Evolutionary conservation across 2,329 filamentous ascomycete species (phyloP).

Genomic region (Nigrograna mackinnonii): DNA sequence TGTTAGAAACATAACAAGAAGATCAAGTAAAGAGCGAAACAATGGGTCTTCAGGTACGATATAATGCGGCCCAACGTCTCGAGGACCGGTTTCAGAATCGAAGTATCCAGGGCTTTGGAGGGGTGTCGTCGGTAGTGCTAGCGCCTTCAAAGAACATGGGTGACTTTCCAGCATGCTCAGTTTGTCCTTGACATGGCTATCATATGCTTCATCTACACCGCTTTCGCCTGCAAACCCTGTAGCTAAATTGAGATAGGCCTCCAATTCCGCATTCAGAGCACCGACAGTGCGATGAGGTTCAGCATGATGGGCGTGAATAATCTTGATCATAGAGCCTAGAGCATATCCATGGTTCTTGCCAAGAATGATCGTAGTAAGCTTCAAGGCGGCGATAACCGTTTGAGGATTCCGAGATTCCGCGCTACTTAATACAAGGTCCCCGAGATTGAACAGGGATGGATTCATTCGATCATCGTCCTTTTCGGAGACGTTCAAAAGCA

Average conservation of each 20-base stretch:
- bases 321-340: conserved; percentile 73
- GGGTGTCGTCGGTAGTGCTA: conserved; percentile 65
- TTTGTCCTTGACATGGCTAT: conserved; percentile 72
- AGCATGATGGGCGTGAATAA: conserved; percentile 60
- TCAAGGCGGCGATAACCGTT: conserved; percentile 86
- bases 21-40: conserved; percentile 54
- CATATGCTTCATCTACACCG: conserved; percentile 74
- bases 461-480: conserved; percentile 76
- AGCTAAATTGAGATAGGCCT: conserved; percentile 71
- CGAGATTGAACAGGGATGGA: conserved; percentile 87
- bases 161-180: conserved; percentile 71
- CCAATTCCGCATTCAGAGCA: conserved; percentile 74
- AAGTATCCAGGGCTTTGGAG: conserved; percentile 57
- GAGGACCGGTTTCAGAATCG: conserved; percentile 52
- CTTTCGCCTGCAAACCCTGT: conserved; percentile 69
- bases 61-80: conserved; percentile 64
- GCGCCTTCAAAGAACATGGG: conserved; percentile 70
- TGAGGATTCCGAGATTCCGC: conserved; percentile 83
- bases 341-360: conserved; percentile 88
- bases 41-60: conserved; percentile 66
- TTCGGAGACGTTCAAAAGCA: conserved; percentile 79
- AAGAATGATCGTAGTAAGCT: conserved; percentile 83
- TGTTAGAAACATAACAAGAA: conserved; percentile 80
- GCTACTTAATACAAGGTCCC: conserved; percentile 87
- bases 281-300: conserved; percentile 68